These are phyloP conservation scores for Neonectria sp. DNA, from an alignment of 2,329 filamentous ascomycete genomes.

Conservation along the genomic window DNA sequence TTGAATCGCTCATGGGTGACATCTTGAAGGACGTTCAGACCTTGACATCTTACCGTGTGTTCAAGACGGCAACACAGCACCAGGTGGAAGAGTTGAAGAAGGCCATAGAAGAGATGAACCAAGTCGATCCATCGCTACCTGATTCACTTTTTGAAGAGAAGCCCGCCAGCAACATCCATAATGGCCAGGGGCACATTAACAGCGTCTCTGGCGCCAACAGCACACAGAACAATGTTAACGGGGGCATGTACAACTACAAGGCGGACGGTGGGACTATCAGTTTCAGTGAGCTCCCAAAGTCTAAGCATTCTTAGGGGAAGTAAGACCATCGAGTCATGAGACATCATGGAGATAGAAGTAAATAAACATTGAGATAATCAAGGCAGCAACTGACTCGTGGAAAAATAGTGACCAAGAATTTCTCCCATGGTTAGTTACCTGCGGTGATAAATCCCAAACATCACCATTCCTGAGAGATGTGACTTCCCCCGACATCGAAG, in stretches of 20 bases:
- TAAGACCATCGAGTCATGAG: background rate
- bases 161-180: background rate
- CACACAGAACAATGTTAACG: background rate
- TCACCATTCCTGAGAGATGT: no score
- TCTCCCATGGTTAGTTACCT: no score
- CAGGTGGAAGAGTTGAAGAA: constrained; percentile 7
- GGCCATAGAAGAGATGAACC: constrained; percentile 6
- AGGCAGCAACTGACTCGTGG: background rate
- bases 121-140: constrained; percentile 5
- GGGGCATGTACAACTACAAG: background rate
- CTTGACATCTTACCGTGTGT: constrained; percentile 8
- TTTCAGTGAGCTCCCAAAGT: constrained; percentile 3
- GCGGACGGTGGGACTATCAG: background rate
- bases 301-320: background rate
- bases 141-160: constrained; percentile 12
- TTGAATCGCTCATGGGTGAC: constrained; percentile 3
- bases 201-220: background rate
- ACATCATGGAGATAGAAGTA: background rate
- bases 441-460: background rate
- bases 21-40: constrained; percentile 4
- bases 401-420: no score
- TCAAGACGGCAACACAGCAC: constrained; percentile 9
- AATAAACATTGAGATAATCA: no score
- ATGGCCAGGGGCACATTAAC: background rate
- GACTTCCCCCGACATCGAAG: no score